Evolutionary conservation across 495 filamentous ascomycete species (phyloP), one percentile per base, ranked within the genome.

Genomic region (Oidiodendron maius): DNA sequence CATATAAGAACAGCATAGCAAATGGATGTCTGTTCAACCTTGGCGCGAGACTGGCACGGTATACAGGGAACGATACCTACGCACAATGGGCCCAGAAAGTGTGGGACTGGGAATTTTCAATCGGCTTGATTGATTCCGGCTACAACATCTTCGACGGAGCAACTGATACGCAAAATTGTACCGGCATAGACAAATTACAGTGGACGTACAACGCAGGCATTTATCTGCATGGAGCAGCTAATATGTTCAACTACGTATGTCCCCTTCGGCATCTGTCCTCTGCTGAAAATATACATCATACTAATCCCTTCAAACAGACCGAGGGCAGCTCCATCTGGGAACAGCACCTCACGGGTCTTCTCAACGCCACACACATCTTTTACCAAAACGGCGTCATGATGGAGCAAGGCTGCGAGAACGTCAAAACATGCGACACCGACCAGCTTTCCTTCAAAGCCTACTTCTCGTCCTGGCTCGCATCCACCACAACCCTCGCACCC

Each of bases 371-470:
- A 48, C 47, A 67, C 0, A 68, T 75, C 57, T 85, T 85, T 69
- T 83, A 80, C 61, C 58, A 63, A 0, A 61, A 68, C 37, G 56
- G 61, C 18, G 64, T 82, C 46, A 77, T 84, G 71, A 71, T 74
- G 40, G 88, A 93, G 61, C 69, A 80, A n/a, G 77, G 81, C 15
- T 94, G 88, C 66, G 88, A 91, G 72, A 64, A 1, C 78, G 81
- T 22, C 75, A 75, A 22, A 49, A 51, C 52, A 0, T 91, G 88
- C 67, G 79, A 89, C 60, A 77, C 79, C 30, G 87, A 93, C 58
- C 86, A 90, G 68, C 72, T 80, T 22, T 86, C 82, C 28, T 95
- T 91, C 80, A 95, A 93, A 66, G 87, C 85, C 34, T 94, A 91
- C 67, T 70, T 91, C 16, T 69, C 86, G 18, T 81, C 87, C 22